A percentile compares a stretch with the other conserved stretches of the same genome.
These are phyloP conservation scores for Lachnum nothofagi DNA, from an alignment of 2,329 filamentous ascomycete species.

Conservation along the genomic window DNA sequence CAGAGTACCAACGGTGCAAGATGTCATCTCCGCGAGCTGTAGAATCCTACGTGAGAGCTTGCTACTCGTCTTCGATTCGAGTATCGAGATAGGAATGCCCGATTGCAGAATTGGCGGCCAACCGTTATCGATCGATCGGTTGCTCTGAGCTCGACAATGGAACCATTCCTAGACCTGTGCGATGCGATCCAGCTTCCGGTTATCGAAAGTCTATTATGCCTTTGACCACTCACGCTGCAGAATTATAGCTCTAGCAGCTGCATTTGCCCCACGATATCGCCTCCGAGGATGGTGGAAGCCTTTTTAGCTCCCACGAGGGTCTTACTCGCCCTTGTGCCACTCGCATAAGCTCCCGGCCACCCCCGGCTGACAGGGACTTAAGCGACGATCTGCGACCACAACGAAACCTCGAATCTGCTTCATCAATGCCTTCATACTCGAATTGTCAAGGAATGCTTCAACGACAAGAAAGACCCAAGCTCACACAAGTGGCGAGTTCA, in stretches of 20 bases:
- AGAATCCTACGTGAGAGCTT: conserved; percentile 1
- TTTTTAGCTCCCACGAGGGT: conserved; percentile 6
- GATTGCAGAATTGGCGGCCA: no score
- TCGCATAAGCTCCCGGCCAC: conserved; percentile 20
- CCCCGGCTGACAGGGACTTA: conserved; percentile 17
- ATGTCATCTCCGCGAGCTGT: background rate
- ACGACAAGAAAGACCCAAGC: conserved; percentile 5
- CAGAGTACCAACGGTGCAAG: background rate
- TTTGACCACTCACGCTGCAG: conserved; percentile 10
- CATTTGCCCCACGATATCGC: background rate
- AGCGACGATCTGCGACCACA: conserved; percentile 30
- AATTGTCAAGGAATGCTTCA: conserved; percentile 15
- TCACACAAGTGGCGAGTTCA: conserved; percentile 8
- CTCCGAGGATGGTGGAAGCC: conserved; percentile 17
- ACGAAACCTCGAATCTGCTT: conserved; percentile 29
- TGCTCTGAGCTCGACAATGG: no score
- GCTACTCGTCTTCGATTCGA: background rate
- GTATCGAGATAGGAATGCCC: background rate
- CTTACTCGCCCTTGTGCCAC: conserved; percentile 8
- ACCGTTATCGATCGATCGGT: no score
- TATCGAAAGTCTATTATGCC: conserved; percentile 9
- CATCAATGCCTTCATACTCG: conserved; percentile 26
- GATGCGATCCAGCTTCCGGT: conserved; percentile 2
- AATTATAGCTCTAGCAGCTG: background rate
- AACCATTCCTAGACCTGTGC: conserved; percentile 4